Evolutionary conservation across 1,284 basidiomycete genomes (phyloP), one percentile per base, ranked within the genome.

Genomic region (Malassezia pachydermatis): DNA sequence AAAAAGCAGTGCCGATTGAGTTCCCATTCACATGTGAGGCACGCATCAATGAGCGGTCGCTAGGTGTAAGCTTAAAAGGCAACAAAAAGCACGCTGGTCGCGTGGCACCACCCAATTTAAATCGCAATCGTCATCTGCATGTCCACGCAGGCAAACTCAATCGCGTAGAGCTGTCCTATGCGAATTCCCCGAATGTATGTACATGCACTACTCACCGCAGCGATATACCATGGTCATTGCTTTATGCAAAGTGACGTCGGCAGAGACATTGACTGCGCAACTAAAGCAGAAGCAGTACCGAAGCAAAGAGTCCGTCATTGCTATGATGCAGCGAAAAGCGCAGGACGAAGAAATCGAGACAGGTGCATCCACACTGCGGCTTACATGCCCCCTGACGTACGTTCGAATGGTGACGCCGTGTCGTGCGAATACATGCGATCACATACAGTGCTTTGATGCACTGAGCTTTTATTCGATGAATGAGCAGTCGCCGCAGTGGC

Each of bases 371-470:
- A 65, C 60, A 2, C 55, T 70, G 45, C 60, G 57, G 13, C 53
- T 70, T 11, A 65, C 59, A 23, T 67, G 65, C 24, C 67, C 67
- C 84, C 75, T 98, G 49, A 89, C 87, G 42, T 94, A 87, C 66
- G 81, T 84, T 73, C 84, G 90, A 10, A 83, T 99, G 51, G 76
- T 74, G 23, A 84, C 80, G 0, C 92, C 94, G 2, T 84, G 86
- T 67, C 84, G 92, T 14, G 90, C 92, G 0, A 78, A 76, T 11
- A 76, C 78, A 55, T 98, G 94, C 69, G 80, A 84, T 19, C 94
- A 98, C 72, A 76, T 86, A 2, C 88, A 94, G 65, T 99, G 94
- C 73, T 99, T 98, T 71, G 94, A 98, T 72, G 89, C 90, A 0
- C 78, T 79, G 17, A 88, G 85, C 41, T 98, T 90, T 87, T 88